Base-by-base conservation (phyloP, 202 grass and related monocot species). In the Brachypodium distachyon region DNA sequence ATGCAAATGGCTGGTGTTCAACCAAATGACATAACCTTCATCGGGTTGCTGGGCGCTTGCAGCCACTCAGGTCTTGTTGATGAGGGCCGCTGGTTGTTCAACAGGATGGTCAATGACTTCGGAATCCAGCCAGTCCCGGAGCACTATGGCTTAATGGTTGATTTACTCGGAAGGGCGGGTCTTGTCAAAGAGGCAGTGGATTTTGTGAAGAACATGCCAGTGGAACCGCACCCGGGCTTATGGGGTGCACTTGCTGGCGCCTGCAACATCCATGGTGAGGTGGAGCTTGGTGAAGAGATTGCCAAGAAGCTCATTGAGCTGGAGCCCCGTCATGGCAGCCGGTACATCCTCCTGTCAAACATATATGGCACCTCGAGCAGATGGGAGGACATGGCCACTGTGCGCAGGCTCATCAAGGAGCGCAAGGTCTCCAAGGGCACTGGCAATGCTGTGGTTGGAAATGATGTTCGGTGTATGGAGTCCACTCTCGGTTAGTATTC, bases 311-410 rank as follows among this genome's bases (percentile, higher is more conserved):
- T 92, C 6, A 87, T 92, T 59, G 74, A 90, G 41, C 60, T 96
- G 25, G 89, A 96, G 70, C 69, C 92, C 36, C 61, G 48, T 41
- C 83, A 89, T 77, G 87, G 83, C 4, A 83, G 89, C 26, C 80
- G 83, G 7, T 96, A 96, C 85, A 81, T 96, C 39, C 89, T 96
- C 37, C 76, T 96, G 12, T 92, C 92, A 31, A 96, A 92, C 74
- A 83, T 96, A 74, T 96, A 96, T 43, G 92, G 72, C 10, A 49
- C 65, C 29, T 82, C 54, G 0, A 87, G 63, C 36, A 71, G 91
- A 81, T 93, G 91, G 91, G 82, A 87, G 2, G 91, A 87, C n/a
- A 77, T 78, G 77, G 81, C 84, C 18, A 63, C 3, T 7, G 88
- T 90, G 37, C 81, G 84, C 22, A 81, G 56, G 60, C 40, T 87